Evolutionary conservation across 768 basidiomycete genomes (phyloP).

Genomic region (Daedaleopsis sinensis): DNA sequence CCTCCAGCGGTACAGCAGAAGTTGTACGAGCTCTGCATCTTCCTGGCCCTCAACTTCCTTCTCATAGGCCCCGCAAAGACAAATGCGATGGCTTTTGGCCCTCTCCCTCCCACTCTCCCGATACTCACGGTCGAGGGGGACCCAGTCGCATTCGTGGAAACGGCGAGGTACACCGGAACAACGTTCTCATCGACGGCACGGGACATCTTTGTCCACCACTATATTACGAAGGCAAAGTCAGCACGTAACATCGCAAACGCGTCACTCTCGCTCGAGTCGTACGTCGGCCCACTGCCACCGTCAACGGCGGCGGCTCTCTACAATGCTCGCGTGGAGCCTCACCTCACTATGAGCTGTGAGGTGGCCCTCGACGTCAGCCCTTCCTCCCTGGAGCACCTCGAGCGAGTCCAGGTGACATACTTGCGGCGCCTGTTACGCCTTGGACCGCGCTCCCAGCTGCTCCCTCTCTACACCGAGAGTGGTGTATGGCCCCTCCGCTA

Average conservation of each 20-base stretch:
- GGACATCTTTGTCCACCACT: constrained; percentile 6
- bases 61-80: no score
- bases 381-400: no score
- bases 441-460: no score
- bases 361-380: not conserved
- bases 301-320: not conserved
- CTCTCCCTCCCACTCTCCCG: no score
- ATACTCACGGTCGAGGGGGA: no score
- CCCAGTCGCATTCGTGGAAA: no score
- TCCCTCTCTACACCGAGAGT: not conserved
- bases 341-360: constrained; percentile 2
- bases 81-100: no score
- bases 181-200: not conserved
- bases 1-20: no score
- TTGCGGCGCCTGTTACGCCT: no score
- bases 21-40: no score
- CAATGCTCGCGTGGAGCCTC: constrained; percentile 9
- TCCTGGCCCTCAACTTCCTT: no score
- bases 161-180: not conserved
- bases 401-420: no score
- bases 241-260: constrained; percentile 1
- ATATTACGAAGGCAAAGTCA: not conserved
- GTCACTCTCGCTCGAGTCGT: not conserved
- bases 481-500: not conserved
- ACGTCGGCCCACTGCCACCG: constrained; percentile 1